These are phyloP conservation scores for Rubia occidens DNA, from an alignment of 305 asterid species.

Conservation along the genomic window DNA sequence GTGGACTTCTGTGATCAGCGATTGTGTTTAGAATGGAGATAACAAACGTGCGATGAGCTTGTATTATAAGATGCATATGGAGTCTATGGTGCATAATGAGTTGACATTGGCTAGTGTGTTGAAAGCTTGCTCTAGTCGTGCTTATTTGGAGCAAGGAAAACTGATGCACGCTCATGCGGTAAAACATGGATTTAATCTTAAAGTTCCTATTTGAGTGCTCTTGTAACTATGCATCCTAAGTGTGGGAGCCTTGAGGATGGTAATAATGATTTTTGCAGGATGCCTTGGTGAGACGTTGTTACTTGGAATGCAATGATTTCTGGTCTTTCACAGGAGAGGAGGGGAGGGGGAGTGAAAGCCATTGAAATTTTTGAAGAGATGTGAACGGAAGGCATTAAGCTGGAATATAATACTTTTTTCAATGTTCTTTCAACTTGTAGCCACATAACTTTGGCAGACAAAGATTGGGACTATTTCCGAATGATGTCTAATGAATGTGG, in stretches of 20 bases:
- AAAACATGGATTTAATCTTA: slow-evolving; percentile 68
- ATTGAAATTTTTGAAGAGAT: slow-evolving; percentile 66
- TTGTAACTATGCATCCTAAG: slow-evolving; percentile 74
- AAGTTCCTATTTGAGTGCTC: slow-evolving; percentile 83
- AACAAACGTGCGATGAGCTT: slow-evolving; percentile 52
- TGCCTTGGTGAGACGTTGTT: slow-evolving; percentile 64
- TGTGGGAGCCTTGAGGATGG: slow-evolving; percentile 67
- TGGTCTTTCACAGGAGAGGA: slow-evolving; percentile 70
- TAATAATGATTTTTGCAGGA: slow-evolving; percentile 41
- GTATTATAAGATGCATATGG: slow-evolving; percentile 62
- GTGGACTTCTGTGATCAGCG: slow-evolving; percentile 88
- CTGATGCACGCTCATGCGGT: slow-evolving; percentile 67
- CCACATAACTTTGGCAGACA: slow-evolving; percentile 72
- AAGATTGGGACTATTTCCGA: slow-evolving; percentile 50
- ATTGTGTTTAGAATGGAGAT: slow-evolving; percentile 72
- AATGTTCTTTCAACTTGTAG: slow-evolving; percentile 75
- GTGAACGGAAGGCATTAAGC: slow-evolving; percentile 40
- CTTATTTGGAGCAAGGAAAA: slow-evolving; percentile 80
- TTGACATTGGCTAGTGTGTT: slow-evolving; percentile 70
- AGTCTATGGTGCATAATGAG: slow-evolving; percentile 59
- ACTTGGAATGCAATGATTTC: slow-evolving; percentile 94
- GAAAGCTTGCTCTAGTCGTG: slow-evolving; percentile 79
- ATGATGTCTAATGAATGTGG: slow-evolving; percentile 46
- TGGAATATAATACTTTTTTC: slow-evolving; percentile 59
- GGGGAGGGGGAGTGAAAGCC: slow-evolving; percentile 62